Base-by-base conservation (phyloP, 768 basidiomycete genomes). In the Crepidotus variabilis region DNA sequence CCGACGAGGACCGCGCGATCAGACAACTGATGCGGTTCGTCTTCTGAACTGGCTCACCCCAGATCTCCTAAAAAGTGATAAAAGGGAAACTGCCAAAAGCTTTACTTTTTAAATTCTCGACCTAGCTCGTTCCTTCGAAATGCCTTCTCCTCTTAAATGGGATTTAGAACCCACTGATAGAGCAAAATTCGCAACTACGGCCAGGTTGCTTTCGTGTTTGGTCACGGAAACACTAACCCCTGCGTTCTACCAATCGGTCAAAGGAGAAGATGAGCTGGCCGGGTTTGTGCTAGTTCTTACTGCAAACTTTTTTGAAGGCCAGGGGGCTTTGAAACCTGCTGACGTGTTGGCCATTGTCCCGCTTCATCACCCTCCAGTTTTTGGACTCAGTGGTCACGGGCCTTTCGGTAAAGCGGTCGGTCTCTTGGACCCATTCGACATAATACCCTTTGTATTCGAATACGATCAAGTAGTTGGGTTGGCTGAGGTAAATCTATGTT, bases 81-180 rank as follows among this genome's bases (percentile, higher is more conserved):
- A 43, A 43, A 8, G 8, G 28, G 28, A 28, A 4, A 8, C 28
- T 28, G 39, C 18, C 13, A 3, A 14, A 43, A 20, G 2, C 39
- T 43, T 16, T 43, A 14, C 13, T 11, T 20, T 11, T 20, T 5
- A 11, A 20, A 11, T 43, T 11, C 13, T 43, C 5, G 13, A 43
- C 39, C 11, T 43, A 14, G 14, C 14, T 43, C 11, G 3, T 28
- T 14, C 39, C 39, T 43, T 11, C 3, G 11, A 2, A 5, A 43
- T 43, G 39, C 2, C 39, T 43, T 20, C 13, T 11, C 39, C 39
- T 14, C 3, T 20, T 11, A 2, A 5, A 3, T 20, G 18, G 14
- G 82, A 76, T 10, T 85, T 79, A 3, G 84, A 83, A 5, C 87
- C 88, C 0, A 82, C 86, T n/a, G 79, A 52, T 46, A 35, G 75